Percentiles rank a stretch among this genome's conserved stretches.
Conservation (phyloP, 192 early-diverging fungal genomes). For the Funneliformis geosporum region DNA sequence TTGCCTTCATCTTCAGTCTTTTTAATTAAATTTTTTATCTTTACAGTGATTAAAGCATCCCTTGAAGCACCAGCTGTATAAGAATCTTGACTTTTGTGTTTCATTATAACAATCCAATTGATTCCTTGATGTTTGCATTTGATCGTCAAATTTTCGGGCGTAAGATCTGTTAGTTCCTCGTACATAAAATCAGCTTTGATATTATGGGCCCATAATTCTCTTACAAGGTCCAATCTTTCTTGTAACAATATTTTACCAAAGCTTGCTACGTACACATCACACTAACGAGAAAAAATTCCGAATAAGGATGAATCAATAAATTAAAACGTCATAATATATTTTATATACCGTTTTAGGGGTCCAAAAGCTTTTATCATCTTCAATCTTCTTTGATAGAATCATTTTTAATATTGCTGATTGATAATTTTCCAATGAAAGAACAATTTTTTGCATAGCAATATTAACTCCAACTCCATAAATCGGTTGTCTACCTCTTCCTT, state of each 20-base stretch:
- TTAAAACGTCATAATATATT: not conserved
- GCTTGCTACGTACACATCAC: conserved; percentile 80
- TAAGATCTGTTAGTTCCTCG: conserved; percentile 68
- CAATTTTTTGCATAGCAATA: conserved; percentile 75
- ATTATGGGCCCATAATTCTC: conserved; percentile 76
- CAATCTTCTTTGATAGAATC: conserved; percentile 41
- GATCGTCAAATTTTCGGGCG: conserved; percentile 62
- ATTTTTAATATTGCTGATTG: conserved; percentile 48
- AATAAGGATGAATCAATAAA: not conserved
- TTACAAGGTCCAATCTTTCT: conserved; percentile 75
- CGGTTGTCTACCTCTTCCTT: conserved; percentile 38
- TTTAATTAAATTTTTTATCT: conserved; percentile 74
- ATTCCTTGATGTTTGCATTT: conserved; percentile 69
- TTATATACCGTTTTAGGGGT: conserved; percentile 44
- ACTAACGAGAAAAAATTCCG: conserved; percentile 35
- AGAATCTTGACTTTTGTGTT: conserved; percentile 50
- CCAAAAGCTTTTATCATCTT: conserved; percentile 49
- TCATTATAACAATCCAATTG: conserved; percentile 80
- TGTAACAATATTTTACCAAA: conserved; percentile 73
- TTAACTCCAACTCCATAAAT: conserved; percentile 76
- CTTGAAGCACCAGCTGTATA: conserved; percentile 35
- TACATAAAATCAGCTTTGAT: conserved; percentile 83
- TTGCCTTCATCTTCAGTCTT: conserved; percentile 66
- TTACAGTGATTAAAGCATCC: conserved; percentile 50
- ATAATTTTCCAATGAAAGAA: conserved; percentile 63